Evolutionary conservation across 768 basidiomycete genomes (phyloP).

Genomic region (Hypholoma fasciculare): DNA sequence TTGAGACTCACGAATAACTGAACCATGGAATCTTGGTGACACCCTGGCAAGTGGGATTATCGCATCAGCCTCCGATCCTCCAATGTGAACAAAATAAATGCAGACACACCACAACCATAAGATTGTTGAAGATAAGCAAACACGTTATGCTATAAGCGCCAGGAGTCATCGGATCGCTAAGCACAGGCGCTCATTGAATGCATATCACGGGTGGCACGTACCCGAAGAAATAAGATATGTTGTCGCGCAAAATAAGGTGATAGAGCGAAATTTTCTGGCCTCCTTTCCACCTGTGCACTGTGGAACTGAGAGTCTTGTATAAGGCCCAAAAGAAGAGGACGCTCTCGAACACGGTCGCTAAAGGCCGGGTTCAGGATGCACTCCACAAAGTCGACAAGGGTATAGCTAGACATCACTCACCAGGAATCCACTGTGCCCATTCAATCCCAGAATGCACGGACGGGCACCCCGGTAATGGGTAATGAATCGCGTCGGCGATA

Average conservation of each 20-base stretch:
- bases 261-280: conserved; percentile 28
- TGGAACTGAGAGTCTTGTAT: conserved; percentile 30
- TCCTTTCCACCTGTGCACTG: conserved; percentile 19
- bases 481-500: conserved; percentile 34
- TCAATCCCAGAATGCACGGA: conserved; percentile 38
- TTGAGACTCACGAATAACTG: conserved; percentile 19
- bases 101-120: conserved; percentile 37
- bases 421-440: conserved; percentile 45
- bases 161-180: background rate
- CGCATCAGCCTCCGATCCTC: background rate
- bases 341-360: conserved; percentile 40
- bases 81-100: background rate
- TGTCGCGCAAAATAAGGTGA: conserved; percentile 37
- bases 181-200: background rate
- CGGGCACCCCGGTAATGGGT: conserved; percentile 42
- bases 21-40: conserved; percentile 48
- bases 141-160: conserved; percentile 29
- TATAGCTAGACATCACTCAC: conserved; percentile 16
- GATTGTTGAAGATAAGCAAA: conserved; percentile 42
- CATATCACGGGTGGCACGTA: conserved; percentile 8
- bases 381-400: background rate
- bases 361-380: background rate
- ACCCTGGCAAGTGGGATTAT: conserved; percentile 28
- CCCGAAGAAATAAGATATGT: conserved; percentile 44
- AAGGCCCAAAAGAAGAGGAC: conserved; percentile 40